Evolutionary conservation across 768 basidiomycete genomes (phyloP), one percentile per base, ranked within the genome.

Genomic region (Leccinum ochraceum): DNA sequence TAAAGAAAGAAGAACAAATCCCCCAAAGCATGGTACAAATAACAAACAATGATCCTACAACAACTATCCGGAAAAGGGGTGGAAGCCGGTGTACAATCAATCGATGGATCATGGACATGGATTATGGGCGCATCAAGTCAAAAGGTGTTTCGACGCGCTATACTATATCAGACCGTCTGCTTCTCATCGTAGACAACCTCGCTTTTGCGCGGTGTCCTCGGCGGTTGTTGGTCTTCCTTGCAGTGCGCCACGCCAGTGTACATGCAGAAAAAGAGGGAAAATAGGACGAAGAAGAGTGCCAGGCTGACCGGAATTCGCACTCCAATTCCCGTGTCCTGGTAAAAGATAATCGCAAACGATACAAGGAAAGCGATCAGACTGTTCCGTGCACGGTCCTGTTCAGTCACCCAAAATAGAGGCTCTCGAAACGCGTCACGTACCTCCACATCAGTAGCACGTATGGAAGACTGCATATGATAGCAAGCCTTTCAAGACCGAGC

Each of bases 381-480:
- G 42, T 20, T 39, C 6, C 54, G 16, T 7, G 1, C 6, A 0
- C 8, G n/a, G 34, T 34, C 34, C 34, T 34, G 11, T 11, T 44
- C 20, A 68, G 56, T 34, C 52, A 2, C 37, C 16, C 8, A 44
- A 22, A 13, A 1, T 10, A 3, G 7, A 10, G 13, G 1, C 6
- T 28, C 44, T 8, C 20, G 32, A 0, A 32, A 32, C 32, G 32
- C 10, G 32, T 34, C 34, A 34, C 34, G 34, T 34, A 34, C 34
- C 34, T 34, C 3, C 76, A 80, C 71, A 80, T 72, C 46, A 80
- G 65, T 7, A 78, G 60, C 37, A 76, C 75, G 36, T 79, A 76
- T 6, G 78, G 78, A 48, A 80, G 71, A 59, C 74, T 77, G 53
- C 75, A 80, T 54, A 77, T 68, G 36, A 79, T 75, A 6, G 79